These are phyloP conservation scores for Xylaria polymorpha DNA, from an alignment of 2,329 filamentous ascomycete genomes.

Conservation along the genomic window DNA sequence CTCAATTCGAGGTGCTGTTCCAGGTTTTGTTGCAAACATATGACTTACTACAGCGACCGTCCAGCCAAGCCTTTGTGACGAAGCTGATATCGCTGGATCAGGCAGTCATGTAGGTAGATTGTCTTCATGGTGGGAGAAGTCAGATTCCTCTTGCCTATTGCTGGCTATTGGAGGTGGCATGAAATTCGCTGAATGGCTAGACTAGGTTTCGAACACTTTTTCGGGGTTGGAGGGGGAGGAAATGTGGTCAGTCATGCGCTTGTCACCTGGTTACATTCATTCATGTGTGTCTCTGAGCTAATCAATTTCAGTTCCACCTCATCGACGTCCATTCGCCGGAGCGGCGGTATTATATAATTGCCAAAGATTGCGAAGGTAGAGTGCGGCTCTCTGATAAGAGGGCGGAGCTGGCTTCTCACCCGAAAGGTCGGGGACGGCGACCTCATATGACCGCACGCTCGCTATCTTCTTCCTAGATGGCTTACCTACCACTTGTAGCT, in stretches of 20 bases:
- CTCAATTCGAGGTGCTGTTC: constrained; percentile 23
- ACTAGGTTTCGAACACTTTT: constrained; percentile 16
- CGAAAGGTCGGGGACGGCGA: constrained; percentile 12
- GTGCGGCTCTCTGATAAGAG: constrained; percentile 37
- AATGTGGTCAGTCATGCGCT: constrained; percentile 14
- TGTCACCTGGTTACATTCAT: constrained; percentile 16
- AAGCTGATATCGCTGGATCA: constrained; percentile 30
- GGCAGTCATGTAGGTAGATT: constrained; percentile 29
- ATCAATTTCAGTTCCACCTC: background rate
- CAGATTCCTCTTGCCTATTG: constrained; percentile 16
- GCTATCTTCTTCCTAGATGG: constrained; percentile 20
- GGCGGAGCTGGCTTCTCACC: constrained; percentile 8
- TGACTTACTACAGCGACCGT: constrained; percentile 34
- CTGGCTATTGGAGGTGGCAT: constrained; percentile 4
- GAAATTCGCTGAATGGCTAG: constrained; percentile 22
- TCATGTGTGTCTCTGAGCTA: constrained; percentile 4
- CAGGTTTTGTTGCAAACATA: constrained; percentile 21
- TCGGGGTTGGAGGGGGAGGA: background rate
- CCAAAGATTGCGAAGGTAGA: constrained; percentile 8
- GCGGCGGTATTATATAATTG: constrained; percentile 14
- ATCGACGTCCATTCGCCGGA: constrained; percentile 14
- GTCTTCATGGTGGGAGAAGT: constrained; percentile 25
- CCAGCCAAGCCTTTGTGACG: constrained; percentile 31
- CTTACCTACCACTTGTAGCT: constrained; percentile 17
- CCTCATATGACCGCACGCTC: constrained; percentile 3